phyloP scores from a whole-genome alignment of 192 early-diverging fungal genomes.

The Obelidium mucronatum region DNA sequence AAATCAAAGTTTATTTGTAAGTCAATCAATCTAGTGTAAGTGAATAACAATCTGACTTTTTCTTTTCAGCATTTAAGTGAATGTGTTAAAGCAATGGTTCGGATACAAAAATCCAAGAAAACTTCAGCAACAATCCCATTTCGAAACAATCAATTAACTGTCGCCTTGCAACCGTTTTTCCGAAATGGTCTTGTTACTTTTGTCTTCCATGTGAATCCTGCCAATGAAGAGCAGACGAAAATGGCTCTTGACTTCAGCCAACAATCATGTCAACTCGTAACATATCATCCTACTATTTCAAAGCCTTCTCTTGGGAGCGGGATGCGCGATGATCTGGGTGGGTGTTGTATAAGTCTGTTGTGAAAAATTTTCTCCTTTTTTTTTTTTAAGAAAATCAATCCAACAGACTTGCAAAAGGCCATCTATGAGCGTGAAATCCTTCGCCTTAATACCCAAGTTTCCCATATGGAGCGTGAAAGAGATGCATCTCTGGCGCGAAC shows the following conservation, averaged over 20 bases:
- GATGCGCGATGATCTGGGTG: no score
- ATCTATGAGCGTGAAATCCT: not conserved
- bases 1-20: conserved; percentile 28
- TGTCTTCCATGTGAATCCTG: conserved; percentile 31
- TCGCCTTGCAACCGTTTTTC: conserved; percentile 17
- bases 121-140: conserved; percentile 23
- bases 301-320: no score
- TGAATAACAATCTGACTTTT: no score
- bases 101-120: conserved; percentile 28
- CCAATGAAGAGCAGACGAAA: conserved; percentile 38
- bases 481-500: not conserved
- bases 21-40: no score
- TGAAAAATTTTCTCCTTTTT: no score
- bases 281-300: conserved; percentile 8
- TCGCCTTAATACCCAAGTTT: not conserved
- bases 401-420: not conserved
- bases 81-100: conserved; percentile 32
- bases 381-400: not conserved
- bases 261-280: conserved; percentile 26
- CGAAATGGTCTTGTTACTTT: conserved; percentile 28
- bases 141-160: conserved; percentile 35
- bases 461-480: not conserved
- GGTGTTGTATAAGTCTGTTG: no score
- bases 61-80: conserved; percentile 15
- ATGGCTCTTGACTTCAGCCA: conserved; percentile 30